Base-by-base conservation (phyloP, 495 filamentous ascomycete species). In the Lophiotrema nucula region DNA sequence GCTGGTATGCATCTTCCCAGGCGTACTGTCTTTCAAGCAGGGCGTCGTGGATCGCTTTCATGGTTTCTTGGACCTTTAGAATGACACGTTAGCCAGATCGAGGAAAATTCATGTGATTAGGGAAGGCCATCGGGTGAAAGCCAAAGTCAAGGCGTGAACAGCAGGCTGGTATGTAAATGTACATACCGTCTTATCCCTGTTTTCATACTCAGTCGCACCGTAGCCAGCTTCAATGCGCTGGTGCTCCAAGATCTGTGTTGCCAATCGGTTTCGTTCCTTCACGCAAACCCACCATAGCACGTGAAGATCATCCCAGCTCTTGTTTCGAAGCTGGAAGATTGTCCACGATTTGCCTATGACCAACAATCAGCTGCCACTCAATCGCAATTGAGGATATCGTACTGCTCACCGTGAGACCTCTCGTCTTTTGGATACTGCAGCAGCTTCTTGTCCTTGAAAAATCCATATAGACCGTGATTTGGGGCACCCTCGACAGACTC, bases 281-380 rank as follows among this genome's bases (percentile, higher is more conserved):
- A 83, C 77, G 70, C 95, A 99, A 26, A 90, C 83, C 88, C 90
- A 97, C 93, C 93, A 99, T 56, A 99, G 79, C 48, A 73, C 73
- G 68, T 97, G 92, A 44, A 99, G 75, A 71, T 97, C 92, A 39
- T 97, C 90, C 90, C 90, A 99, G 53, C 83, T 87, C 74, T 96
- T 95, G 44, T 79, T 73, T 33, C 91, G 82, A 48, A 99, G 80
- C 73, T 99, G 95, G 74, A 88, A 84, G n/a, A 86, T 83, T 25
- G 77, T 81, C 95, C 95, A 99, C 24, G 80, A 71, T 43, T 93
- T 85, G 26, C 93, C 86, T 88, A 60, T n/a, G n/a, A n/a, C n/a
- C n/a, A 48, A 48, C 13, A 15, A 31, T 48, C 21, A 58, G 60
- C 47, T 54, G 26, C n/a, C n/a, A n/a, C n/a, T n/a, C n/a, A n/a